Evolutionary conservation across 1,139 yeast genomes (phyloP), one percentile per base, ranked within the genome.

Genomic region (Yamadazyma dushanensis): DNA sequence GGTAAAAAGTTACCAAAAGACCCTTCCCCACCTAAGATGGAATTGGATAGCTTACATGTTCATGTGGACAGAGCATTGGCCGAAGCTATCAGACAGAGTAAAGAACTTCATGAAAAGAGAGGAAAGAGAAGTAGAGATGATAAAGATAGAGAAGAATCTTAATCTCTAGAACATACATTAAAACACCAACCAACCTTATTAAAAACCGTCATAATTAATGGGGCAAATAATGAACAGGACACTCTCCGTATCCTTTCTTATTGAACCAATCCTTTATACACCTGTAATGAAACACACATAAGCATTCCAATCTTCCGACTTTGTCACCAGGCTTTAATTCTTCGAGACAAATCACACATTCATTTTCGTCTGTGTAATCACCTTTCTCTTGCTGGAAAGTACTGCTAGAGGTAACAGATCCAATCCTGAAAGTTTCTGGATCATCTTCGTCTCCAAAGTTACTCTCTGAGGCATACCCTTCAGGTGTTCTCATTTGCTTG

Each of bases 321-420:
- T 82, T 83, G 40, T 89, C 94, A 3, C 96, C 96, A 0, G 89
- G 87, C 35, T 65, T 65, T 56, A 90, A 77, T 22, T 86, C 95
- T 54, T 92, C 98, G 46, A 90, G 76, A 56, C 99, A 92, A 27
- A 92, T 90, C 8, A 89, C 92, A 59, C 99, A 92, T 56, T 92
- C 98, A 31, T 73, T 71, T 26, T 73, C 80, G 24, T 64, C 56
- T 4, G 54, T 49, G 32, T 61, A 56, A 14, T 44, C 42, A 17
- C 40, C 46, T 43, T 47, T 58, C 41, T 58, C 63, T 19, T 49
- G 53, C n/a, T 44, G 54, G 16, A 55, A 43, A 9, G 66, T 55
- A 15, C 53, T 41, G 27, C 37, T 46, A 4, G 66, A 57, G 1
- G 51, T 53, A 13, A 58, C 47, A 14, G 63, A 59, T 10, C 57